These are phyloP conservation scores for Metschnikowia santaceciliae DNA, from an alignment of 805 yeast species.

Conservation along the genomic window DNA sequence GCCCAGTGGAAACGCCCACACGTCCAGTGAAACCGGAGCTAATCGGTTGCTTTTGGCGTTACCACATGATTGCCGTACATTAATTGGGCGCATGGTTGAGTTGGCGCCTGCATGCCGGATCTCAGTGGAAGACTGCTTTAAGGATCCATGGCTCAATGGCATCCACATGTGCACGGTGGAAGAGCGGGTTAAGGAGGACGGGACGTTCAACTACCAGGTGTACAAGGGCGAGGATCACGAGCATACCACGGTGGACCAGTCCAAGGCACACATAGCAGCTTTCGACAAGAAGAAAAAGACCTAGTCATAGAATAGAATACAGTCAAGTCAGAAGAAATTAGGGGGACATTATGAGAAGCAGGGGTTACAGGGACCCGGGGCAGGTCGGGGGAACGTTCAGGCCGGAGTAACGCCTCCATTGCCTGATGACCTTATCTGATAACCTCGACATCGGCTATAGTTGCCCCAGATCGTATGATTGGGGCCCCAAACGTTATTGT, in stretches of 20 bases:
- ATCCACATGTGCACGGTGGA: slow-evolving; percentile 68
- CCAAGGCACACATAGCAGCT: slow-evolving; percentile 93
- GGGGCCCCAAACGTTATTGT: too few species aligned
- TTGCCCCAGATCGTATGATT: too few species aligned
- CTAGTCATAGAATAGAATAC: not conserved
- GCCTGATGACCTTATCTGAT: too few species aligned
- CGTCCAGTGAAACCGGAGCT: slow-evolving; percentile 66
- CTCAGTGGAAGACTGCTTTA: slow-evolving; percentile 72
- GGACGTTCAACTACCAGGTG: slow-evolving; percentile 34
- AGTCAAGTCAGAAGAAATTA: too few species aligned
- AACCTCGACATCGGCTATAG: too few species aligned
- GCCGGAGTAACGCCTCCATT: too few species aligned
- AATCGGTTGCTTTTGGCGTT: slow-evolving; percentile 66
- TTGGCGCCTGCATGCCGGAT: slow-evolving; percentile 84
- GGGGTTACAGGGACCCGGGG: too few species aligned
- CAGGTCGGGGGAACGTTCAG: too few species aligned
- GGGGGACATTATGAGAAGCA: too few species aligned
- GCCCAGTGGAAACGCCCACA: slow-evolving; percentile 41
- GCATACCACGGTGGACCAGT: slow-evolving; percentile 87
- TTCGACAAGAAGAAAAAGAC: slow-evolving; percentile 74
- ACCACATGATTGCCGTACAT: slow-evolving; percentile 63
- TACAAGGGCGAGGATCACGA: slow-evolving; percentile 56
- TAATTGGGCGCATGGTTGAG: slow-evolving; percentile 74
- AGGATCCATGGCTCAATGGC: slow-evolving; percentile 63
- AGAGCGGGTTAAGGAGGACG: slow-evolving; percentile 36